Evolutionary conservation across 148 eudicot genomes (phyloP), one percentile per base, ranked within the genome.

Genomic region (Nepenthes gracilis): DNA sequence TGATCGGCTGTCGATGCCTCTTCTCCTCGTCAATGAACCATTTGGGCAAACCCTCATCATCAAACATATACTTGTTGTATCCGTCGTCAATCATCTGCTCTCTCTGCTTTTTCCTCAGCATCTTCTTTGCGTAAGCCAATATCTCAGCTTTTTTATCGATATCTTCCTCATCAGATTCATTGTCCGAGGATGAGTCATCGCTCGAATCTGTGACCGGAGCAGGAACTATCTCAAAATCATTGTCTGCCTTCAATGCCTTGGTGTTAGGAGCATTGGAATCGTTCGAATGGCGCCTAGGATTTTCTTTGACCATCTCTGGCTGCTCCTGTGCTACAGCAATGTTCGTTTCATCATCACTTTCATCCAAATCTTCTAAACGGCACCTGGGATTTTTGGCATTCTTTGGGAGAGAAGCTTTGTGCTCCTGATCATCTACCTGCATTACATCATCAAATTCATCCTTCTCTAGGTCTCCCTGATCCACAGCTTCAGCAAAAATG

Each of bases 181-280:
- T 95, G 51, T 87, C 92, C 0, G 85, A 79, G 3, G 96, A 85
- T 48, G 96, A 87, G 55, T 82, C 82, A 43, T 87, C 96, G 43
- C 85, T 82, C 14, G 97, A 86, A 68, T 83, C 96, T 36, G 96
- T 80, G 8, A 61, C 74, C 2, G 88, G 90, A 58, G 96, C 96
- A 2, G 97, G 89, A 43, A 91, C 97, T 43, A 91, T 81, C 80
- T 91, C 96, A 71, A 87, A 78, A 52, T 81, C 97, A 54, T 88
- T 90, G 6, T 73, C 81, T 12, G 66, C 47, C 71, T 65, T 78
- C 2, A 80, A 64, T 45, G 79, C 57, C 72, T 76, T 67, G 32
- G 64, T 69, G 50, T 60, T 14, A 37, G 70, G 53, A 8, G 6
- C 45, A 40, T 40, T 1, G 4, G 8, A 23, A 36, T 37, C 58